These are phyloP conservation scores for Entomortierella beljakovae DNA, from an alignment of 192 early-diverging fungal genomes.

Conservation along the genomic window DNA sequence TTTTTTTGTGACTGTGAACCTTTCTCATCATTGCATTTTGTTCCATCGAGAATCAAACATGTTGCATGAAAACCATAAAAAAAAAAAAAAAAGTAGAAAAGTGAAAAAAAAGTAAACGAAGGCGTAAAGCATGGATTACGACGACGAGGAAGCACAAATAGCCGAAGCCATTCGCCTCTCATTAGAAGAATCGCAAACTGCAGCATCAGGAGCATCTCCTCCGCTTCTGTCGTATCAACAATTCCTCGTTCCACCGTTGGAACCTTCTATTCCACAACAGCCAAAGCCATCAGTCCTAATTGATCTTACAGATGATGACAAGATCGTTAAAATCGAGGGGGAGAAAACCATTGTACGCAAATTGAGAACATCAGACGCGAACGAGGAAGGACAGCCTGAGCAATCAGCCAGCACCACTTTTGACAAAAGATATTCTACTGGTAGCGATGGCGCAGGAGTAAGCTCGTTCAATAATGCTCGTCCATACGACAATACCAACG, in stretches of 20 bases:
- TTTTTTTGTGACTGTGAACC: background rate
- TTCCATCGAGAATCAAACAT: background rate
- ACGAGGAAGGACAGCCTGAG: background rate
- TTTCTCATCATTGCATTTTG: too few relatives aligned
- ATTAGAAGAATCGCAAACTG: constrained; percentile 19
- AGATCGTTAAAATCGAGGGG: constrained; percentile 5
- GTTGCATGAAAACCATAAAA: background rate
- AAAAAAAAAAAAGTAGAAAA: background rate
- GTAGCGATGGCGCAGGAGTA: too few relatives aligned
- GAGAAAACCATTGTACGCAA: background rate
- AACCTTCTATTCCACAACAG: background rate
- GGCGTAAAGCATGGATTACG: constrained; percentile 11
- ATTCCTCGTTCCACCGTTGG: background rate
- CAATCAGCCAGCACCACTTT: too few relatives aligned
- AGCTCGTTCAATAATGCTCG: too few relatives aligned
- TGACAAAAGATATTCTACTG: too few relatives aligned
- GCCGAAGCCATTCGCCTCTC: constrained; percentile 50
- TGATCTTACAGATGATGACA: constrained; percentile 32
- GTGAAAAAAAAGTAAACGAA: background rate
- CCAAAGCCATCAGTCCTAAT: constrained; percentile 8
- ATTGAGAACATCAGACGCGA: background rate
- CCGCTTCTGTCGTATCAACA: background rate
- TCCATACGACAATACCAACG: too few relatives aligned
- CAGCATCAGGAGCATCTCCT: background rate
- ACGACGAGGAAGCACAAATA: constrained; percentile 25